Evolutionary conservation across 2,329 filamentous ascomycete species (phyloP), one percentile per base, ranked within the genome.

Genomic region (Aschersonia sp.): DNA sequence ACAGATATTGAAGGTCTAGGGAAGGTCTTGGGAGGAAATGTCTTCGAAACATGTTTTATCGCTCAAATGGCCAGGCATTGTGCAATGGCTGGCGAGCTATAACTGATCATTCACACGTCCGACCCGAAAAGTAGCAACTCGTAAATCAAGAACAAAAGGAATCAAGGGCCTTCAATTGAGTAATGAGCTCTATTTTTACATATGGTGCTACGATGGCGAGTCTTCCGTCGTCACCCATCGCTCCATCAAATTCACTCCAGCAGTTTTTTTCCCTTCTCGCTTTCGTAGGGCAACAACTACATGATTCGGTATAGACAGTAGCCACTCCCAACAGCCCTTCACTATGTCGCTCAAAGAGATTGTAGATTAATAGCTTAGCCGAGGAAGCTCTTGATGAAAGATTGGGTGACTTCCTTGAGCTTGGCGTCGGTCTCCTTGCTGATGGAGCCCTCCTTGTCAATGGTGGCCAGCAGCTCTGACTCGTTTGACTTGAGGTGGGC

Each of bases 371-470:
- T 43, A 47, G 58, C 62, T 77, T 77, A 79, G 64, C 66, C 66
- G 54, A 71, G 61, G 80, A 95, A 97, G 80, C 81, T 87, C 86
- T 95, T 94, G 77, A 87, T 94, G 81, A 95, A 97, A 69, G 64
- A 76, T 59, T 60, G 54, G 61, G 87, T 79, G 62, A 85, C 73
- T 51, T 92, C 83, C 77, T 81, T 86, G 63, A 94, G 73, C 75
- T 79, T 85, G 56, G 70, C 74, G 76, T 94, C 92, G 45, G 88
- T 75, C 40, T 95, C 90, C 81, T 95, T 95, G 84, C 85, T 92
- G 67, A 98, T 71, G 55, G 87, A 78, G 69, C 90, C 90, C 79
- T 97, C 88, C 80, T 90, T 92, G 64, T 94, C 88, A 59, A 98
- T 95, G 61, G 79, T 83, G 61, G 81, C 74, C 55, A 95, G 72